Evolutionary conservation across 1,284 basidiomycete species (phyloP).

Genomic region (Blastosporella zonata): DNA sequence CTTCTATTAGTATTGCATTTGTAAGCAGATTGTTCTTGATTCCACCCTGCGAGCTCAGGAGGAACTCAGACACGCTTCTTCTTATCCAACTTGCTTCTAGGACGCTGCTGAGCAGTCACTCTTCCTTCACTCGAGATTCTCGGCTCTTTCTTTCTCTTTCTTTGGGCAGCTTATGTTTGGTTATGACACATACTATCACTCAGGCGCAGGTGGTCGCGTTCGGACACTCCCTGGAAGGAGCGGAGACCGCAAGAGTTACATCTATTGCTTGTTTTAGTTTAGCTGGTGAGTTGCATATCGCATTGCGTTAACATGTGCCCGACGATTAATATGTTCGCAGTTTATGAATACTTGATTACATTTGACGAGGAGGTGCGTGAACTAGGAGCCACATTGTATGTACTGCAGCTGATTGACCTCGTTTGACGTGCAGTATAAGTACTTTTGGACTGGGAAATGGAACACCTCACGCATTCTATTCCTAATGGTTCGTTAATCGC

Average conservation of each 20-base stretch:
- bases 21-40: too few relatives aligned
- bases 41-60: too few relatives aligned
- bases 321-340: slow-evolving; percentile 9
- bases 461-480: slow-evolving; percentile 33
- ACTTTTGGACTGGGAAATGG: slow-evolving; percentile 38
- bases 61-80: too few relatives aligned
- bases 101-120: too few relatives aligned
- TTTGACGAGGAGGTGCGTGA: slow-evolving; percentile 33
- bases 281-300: slow-evolving; percentile 22
- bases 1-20: too few relatives aligned
- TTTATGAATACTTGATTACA: slow-evolving; percentile 37
- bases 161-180: not conserved
- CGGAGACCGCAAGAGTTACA: slow-evolving; percentile 28
- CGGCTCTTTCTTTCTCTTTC: not conserved
- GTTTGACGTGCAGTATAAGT: slow-evolving; percentile 25
- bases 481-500: slow-evolving; percentile 28
- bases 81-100: too few relatives aligned
- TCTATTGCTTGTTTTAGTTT: slow-evolving; percentile 32
- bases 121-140: too few relatives aligned
- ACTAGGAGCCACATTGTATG: not conserved
- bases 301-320: slow-evolving; percentile 9
- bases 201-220: not conserved
- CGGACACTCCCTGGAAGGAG: slow-evolving; percentile 25
- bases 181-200: not conserved
- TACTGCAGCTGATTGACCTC: not conserved